A percentile compares a stretch with the other conserved stretches of the same genome.
Conservation (phyloP, 1,284 basidiomycete species). For the Ganoderma lucidum region DNA sequence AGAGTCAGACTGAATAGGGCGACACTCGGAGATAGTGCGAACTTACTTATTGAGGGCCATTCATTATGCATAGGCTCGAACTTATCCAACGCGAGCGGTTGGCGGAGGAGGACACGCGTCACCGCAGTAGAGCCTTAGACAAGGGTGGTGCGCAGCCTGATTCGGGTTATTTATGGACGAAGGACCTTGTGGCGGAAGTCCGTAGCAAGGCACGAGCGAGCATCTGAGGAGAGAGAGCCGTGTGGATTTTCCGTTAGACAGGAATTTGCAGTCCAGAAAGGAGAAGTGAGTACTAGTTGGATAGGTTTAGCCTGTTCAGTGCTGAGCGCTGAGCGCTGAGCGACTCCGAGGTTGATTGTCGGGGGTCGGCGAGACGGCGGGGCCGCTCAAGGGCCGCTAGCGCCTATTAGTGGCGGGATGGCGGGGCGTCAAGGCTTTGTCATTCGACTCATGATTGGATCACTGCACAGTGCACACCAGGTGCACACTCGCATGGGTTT, state of each 20-base stretch:
- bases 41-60: background rate
- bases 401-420: no score
- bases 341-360: no score
- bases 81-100: background rate
- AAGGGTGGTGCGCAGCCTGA: background rate
- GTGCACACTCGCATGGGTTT: no score
- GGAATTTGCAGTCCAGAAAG: background rate
- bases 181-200: background rate
- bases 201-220: background rate
- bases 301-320: no score
- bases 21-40: conserved; percentile 1
- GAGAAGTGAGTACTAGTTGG: background rate
- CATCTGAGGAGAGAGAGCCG: background rate
- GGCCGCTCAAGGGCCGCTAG: no score
- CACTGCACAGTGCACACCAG: no score
- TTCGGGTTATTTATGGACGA: conserved; percentile 4
- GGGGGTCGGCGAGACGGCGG: no score
- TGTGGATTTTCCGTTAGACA: background rate
- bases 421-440: no score
- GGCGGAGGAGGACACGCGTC: background rate
- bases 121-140: background rate
- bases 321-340: background rate
- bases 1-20: background rate
- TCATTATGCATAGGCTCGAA: background rate
- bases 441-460: no score